phyloP scores from a whole-genome alignment of 78 protist species.

The Cavenderia fasciculata region DNA sequence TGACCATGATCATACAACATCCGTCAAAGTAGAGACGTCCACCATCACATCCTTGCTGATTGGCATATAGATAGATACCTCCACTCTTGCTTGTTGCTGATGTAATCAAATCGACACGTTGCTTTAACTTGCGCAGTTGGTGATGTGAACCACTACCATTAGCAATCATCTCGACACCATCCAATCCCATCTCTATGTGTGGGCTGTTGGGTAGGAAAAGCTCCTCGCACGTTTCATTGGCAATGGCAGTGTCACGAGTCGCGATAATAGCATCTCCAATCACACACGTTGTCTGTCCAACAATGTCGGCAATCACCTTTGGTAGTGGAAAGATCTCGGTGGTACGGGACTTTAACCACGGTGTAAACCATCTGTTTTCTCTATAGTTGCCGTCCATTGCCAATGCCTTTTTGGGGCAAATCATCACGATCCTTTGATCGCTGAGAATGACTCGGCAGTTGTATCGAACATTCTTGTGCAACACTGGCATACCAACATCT shows the following conservation, averaged over 20 bases:
- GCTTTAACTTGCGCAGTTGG: conserved; percentile 86
- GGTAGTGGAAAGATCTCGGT: conserved; percentile 78
- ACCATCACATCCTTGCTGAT: conserved; percentile 93
- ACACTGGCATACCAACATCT: conserved; percentile 87
- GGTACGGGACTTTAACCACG: conserved; percentile 68
- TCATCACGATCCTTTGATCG: conserved; percentile 65
- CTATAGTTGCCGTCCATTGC: conserved; percentile 95
- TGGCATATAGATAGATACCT: conserved; percentile 73
- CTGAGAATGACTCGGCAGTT: conserved; percentile 85
- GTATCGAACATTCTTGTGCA: conserved; percentile 84
- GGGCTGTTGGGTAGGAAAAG: conserved; percentile 88
- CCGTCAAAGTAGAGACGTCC: conserved; percentile 93
- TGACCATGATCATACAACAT: conserved; percentile 80
- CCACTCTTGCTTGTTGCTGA: conserved; percentile 79
- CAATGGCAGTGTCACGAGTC: conserved; percentile 55
- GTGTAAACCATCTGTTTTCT: conserved; percentile 89
- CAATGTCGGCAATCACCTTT: not conserved
- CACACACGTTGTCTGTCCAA: conserved; percentile 58
- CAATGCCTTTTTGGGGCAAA: conserved; percentile 90
- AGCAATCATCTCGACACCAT: conserved; percentile 90
- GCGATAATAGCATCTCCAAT: conserved; percentile 84
- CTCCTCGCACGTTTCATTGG: conserved; percentile 90
- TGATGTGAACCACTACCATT: conserved; percentile 94
- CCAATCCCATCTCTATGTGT: conserved; percentile 70
- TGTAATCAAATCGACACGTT: conserved; percentile 84